A percentile compares a stretch with the other conserved stretches of the same genome.
Conservation (phyloP, 805 yeast genomes). For the Candida pseudoglaebosa region DNA sequence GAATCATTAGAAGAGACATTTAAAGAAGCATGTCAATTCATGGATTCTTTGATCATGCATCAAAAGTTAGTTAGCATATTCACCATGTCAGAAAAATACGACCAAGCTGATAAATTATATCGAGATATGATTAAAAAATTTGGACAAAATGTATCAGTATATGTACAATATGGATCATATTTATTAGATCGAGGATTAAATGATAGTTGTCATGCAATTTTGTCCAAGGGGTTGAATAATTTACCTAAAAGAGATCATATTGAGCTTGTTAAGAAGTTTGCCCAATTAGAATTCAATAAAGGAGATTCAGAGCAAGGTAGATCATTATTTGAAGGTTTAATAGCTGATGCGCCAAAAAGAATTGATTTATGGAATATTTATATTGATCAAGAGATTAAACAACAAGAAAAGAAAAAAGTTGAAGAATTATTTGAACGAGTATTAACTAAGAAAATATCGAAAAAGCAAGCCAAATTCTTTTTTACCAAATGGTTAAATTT, state of each 20-base stretch:
- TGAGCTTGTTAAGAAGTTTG: slow-evolving; percentile 82
- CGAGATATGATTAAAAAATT: slow-evolving; percentile 68
- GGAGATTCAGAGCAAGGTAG: slow-evolving; percentile 96
- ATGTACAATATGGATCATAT: slow-evolving; percentile 81
- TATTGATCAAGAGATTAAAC: slow-evolving; percentile 86
- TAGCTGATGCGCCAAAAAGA: slow-evolving; percentile 87
- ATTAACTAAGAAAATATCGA: slow-evolving; percentile 57
- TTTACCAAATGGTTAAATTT: slow-evolving; percentile 86
- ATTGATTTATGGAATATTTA: slow-evolving; percentile 94
- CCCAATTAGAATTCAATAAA: slow-evolving; percentile 77
- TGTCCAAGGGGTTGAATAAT: slow-evolving; percentile 68
- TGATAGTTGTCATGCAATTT: slow-evolving; percentile 66
- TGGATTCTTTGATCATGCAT: slow-evolving; percentile 85
- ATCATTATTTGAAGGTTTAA: slow-evolving; percentile 86
- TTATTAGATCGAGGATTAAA: slow-evolving; percentile 54
- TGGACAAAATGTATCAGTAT: slow-evolving; percentile 65
- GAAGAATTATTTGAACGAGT: slow-evolving; percentile 84
- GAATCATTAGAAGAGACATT: slow-evolving; percentile 78
- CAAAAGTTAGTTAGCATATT: slow-evolving; percentile 74
- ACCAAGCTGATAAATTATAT: slow-evolving; percentile 67
- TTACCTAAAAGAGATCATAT: slow-evolving; percentile 71
- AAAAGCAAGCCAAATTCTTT: slow-evolving; percentile 92
- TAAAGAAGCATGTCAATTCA: slow-evolving; percentile 81
- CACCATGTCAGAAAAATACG: slow-evolving; percentile 65
- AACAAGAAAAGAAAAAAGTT: slow-evolving; percentile 59